Conservation (phyloP, 2,329 filamentous ascomycete species). For the Plenodomus biglobosus region DNA sequence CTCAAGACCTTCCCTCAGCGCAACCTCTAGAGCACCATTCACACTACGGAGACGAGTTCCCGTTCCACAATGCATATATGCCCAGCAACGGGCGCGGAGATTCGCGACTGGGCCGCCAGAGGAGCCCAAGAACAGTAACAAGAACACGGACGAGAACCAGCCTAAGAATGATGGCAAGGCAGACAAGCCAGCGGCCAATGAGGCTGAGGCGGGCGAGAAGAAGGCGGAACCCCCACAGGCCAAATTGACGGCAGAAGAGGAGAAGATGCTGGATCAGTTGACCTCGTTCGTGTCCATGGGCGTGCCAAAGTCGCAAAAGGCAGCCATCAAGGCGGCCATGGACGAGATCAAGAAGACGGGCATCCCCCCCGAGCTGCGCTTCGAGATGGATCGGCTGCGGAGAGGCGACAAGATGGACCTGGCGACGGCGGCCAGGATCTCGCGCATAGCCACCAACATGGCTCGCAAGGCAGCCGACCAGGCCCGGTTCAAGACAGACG, state of each 20-base stretch:
- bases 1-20: constrained; percentile 59
- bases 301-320: constrained; percentile 63
- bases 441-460: constrained; percentile 59
- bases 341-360: constrained; percentile 67
- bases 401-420: constrained; percentile 54
- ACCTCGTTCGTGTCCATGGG: constrained; percentile 59
- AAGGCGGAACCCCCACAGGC: constrained; percentile 48
- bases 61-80: constrained; percentile 48
- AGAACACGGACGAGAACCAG: constrained; percentile 29
- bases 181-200: constrained; percentile 34
- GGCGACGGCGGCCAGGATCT: constrained; percentile 62
- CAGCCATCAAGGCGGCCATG: constrained; percentile 62
- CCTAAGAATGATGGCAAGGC: constrained; percentile 36
- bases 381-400: constrained; percentile 60
- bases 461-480: constrained; percentile 54
- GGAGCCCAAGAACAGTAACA: constrained; percentile 36
- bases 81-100: constrained; percentile 47
- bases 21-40: constrained; percentile 52
- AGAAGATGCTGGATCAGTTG: constrained; percentile 60
- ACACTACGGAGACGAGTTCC: constrained; percentile 41
- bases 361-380: constrained; percentile 67
- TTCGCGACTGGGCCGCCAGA: constrained; percentile 47
- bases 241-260: constrained; percentile 58
- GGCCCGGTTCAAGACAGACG: constrained; percentile 25
- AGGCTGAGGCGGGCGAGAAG: constrained; percentile 39